Evolutionary conservation across 768 basidiomycete species (phyloP).

Genomic region (Termitomyces eurrhizus): DNA sequence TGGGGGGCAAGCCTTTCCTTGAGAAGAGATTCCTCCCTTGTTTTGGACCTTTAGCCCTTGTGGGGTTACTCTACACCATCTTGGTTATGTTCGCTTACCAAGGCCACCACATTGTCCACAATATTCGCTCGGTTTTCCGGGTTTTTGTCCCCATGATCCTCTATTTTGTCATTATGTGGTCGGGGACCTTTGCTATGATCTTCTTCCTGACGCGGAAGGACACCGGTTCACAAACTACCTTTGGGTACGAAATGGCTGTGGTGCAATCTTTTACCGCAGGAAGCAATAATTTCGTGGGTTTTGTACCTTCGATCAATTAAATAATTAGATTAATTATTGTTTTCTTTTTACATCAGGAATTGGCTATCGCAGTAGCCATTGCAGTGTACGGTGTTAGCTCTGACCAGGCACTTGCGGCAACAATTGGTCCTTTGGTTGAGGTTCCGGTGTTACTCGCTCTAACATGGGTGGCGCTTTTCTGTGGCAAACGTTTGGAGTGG

Average conservation of each 20-base stretch:
- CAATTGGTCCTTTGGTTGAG: slow-evolving; percentile 73
- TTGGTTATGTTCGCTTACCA: slow-evolving; percentile 72
- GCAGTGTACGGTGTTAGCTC: slow-evolving; percentile 76
- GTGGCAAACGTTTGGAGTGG: slow-evolving; percentile 41
- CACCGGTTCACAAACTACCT: slow-evolving; percentile 12
- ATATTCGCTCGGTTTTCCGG: slow-evolving; percentile 75
- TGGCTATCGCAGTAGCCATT: slow-evolving; percentile 80
- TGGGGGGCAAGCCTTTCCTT: slow-evolving; percentile 46
- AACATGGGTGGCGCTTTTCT: slow-evolving; percentile 58
- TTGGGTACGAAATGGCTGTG: slow-evolving; percentile 69
- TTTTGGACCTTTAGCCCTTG: slow-evolving; percentile 65
- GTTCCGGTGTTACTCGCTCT: slow-evolving; percentile 73
- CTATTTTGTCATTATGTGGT: slow-evolving; percentile 46
- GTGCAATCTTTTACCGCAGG: slow-evolving; percentile 79
- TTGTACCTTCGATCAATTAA: background rate
- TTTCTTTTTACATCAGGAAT: slow-evolving; percentile 42
- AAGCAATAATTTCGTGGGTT: slow-evolving; percentile 70
- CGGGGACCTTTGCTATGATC: background rate
- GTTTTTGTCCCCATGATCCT: slow-evolving; percentile 76
- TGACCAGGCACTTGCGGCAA: slow-evolving; percentile 78
- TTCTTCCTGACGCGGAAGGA: slow-evolving; percentile 35
- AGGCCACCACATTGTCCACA: slow-evolving; percentile 64
- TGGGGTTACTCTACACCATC: slow-evolving; percentile 81
- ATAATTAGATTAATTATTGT: background rate
- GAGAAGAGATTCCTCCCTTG: slow-evolving; percentile 57